A percentile compares a stretch with the other conserved stretches of the same genome.
These are phyloP conservation scores for Tubosaeta sp. DNA, from an alignment of 768 basidiomycete species.

Conservation along the genomic window DNA sequence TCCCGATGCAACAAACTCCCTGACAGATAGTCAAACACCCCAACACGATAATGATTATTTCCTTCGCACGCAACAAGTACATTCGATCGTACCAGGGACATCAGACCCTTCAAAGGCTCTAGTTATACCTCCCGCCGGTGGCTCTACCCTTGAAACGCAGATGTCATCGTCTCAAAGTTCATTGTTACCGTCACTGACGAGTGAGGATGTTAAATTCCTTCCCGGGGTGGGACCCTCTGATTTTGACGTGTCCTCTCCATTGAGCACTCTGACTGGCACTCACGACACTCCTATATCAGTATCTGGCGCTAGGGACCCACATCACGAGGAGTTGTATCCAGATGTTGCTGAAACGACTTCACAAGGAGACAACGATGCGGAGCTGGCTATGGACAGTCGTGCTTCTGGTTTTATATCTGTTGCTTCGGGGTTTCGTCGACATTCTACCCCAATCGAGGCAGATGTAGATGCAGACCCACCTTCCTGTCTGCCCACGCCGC, in stretches of 20 bases:
- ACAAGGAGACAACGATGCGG: background rate
- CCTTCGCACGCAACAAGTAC: background rate
- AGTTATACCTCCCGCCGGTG: background rate
- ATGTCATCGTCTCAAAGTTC: background rate
- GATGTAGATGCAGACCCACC: background rate
- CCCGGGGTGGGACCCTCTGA: background rate
- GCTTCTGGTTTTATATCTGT: background rate
- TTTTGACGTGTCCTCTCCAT: background rate
- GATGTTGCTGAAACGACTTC: background rate
- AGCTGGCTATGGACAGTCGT: background rate
- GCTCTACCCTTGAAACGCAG: background rate
- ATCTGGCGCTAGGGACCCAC: background rate
- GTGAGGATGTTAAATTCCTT: background rate
- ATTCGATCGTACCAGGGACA: background rate
- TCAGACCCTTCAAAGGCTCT: background rate
- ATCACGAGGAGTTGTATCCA: background rate
- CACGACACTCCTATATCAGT: background rate
- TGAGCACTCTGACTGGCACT: background rate
- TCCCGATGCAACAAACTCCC: background rate
- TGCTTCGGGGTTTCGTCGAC: background rate
- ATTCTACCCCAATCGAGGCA: background rate
- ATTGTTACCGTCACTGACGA: background rate
- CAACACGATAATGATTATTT: background rate
- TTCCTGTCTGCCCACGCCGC: slow-evolving; percentile 7
- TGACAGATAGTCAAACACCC: background rate